Evolutionary conservation across 2,329 filamentous ascomycete genomes (phyloP).

Genomic region (Ophiostoma montium): DNA sequence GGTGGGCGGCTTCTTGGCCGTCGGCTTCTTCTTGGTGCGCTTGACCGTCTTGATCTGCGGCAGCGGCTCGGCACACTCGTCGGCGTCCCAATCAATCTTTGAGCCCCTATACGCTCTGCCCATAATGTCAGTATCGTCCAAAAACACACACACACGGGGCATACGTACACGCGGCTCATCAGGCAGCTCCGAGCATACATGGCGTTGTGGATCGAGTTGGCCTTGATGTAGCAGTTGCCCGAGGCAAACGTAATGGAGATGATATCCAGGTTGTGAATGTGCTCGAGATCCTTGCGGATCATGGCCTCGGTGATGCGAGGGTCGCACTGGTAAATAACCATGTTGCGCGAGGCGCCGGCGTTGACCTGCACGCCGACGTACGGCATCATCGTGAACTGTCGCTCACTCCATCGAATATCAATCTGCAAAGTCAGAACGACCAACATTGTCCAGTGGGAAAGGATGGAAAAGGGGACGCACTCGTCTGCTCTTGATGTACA

Average conservation of each 20-base stretch:
- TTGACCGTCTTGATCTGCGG: slow-evolving; percentile 16
- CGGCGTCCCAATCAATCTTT: slow-evolving; percentile 55
- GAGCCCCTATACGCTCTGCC: slow-evolving; percentile 51
- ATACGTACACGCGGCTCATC: slow-evolving; percentile 43
- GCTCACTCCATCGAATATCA: slow-evolving; percentile 53
- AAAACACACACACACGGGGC: neutral
- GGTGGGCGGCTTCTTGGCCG: slow-evolving; percentile 22
- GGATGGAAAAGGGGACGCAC: neutral
- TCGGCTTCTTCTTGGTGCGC: slow-evolving; percentile 16
- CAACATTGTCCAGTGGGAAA: slow-evolving; percentile 19
- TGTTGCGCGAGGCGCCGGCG: slow-evolving; percentile 56
- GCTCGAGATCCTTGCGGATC: slow-evolving; percentile 62
- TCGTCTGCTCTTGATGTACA: slow-evolving; percentile 49
- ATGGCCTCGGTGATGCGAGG: slow-evolving; percentile 44
- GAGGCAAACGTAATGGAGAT: slow-evolving; percentile 47
- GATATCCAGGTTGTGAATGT: slow-evolving; percentile 67
- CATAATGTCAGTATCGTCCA: neutral
- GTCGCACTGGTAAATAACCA: slow-evolving; percentile 50
- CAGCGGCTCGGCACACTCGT: slow-evolving; percentile 56
- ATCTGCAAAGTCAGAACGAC: slow-evolving; percentile 25
- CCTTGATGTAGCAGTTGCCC: slow-evolving; percentile 52
- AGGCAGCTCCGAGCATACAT: slow-evolving; percentile 67
- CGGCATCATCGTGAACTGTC: slow-evolving; percentile 50
- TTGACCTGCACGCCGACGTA: slow-evolving; percentile 51
- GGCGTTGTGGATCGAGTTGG: slow-evolving; percentile 64